Conservation (phyloP, 75 land plant species). For the Cryptomeria japonica region DNA sequence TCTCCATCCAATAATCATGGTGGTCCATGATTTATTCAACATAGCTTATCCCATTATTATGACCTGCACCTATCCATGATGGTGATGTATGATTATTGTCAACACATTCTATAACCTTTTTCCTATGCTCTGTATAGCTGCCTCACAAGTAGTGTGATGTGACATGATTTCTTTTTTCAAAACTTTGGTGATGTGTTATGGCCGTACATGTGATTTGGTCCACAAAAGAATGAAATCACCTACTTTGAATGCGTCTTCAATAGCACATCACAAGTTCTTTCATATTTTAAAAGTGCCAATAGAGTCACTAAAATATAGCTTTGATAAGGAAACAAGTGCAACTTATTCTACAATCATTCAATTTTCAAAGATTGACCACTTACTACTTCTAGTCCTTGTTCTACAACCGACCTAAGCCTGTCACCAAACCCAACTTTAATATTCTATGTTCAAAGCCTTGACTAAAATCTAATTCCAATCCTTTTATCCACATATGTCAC, state of each 20-base stretch:
- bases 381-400: background rate
- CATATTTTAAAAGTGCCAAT: background rate
- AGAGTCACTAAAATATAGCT: background rate
- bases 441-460: background rate
- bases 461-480: background rate
- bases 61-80: conserved; percentile 6
- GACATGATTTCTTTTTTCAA: background rate
- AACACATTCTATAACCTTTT: background rate
- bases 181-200: background rate
- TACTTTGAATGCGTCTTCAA: conserved; percentile 1
- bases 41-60: conserved; percentile 2
- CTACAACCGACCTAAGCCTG: background rate
- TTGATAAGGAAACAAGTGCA: background rate
- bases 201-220: conserved; percentile 10
- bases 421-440: background rate
- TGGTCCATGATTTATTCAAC: conserved; percentile 6
- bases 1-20: background rate
- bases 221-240: conserved; percentile 1
- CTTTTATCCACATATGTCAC: background rate
- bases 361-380: background rate
- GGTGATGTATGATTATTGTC: conserved; percentile 7
- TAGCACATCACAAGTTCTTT: conserved; percentile 4
- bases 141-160: background rate
- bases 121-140: background rate
- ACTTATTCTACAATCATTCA: conserved; percentile 7